Base-by-base conservation (phyloP, 805 yeast species). In the Schwanniomyces pseudopolymorphus region DNA sequence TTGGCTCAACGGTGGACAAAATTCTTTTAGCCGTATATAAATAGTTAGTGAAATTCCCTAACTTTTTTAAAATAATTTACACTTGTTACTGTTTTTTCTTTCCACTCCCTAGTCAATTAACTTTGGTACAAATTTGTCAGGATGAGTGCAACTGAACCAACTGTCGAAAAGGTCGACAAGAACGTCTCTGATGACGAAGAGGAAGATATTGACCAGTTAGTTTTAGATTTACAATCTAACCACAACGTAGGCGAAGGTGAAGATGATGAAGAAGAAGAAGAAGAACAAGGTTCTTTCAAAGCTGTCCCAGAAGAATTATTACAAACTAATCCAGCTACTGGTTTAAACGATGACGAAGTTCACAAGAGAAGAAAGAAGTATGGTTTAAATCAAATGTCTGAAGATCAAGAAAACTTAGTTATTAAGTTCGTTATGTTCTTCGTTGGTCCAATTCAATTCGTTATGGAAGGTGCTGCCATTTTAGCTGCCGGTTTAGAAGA, bases 401-500 rank as follows among this genome's bases (percentile, higher is more conserved):
- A 89, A 75, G 96, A 89, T 68, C 74, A 80, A 60, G 96, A 88
- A 75, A 86, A 85, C 77, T 56, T 86, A 71, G 56, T 88, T 51
- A 74, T 88, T 57, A 89, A 89, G 79, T 88, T 89, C 70, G 64
- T 85, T 63, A 80, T 81, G 86, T 89, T 88, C 81, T 89, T 89
- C 72, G 85, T 89, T 56, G 96, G 96, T 76, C 96, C 96, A 58
- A 89, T 89, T 70, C 96, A 89, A 78, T 89, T 89, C 84, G 96
- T 89, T 67, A 89, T 89, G 96, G 96, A 89, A 78, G 95, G 92
- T 65, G 96, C 96, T 64, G 96, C 96, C 60, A 81, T 89, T 56
- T 78, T 89, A 71, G 96, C 96, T 66, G 96, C 96, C 57, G 96
- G 96, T 84, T 80, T 89, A 63, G 89, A 89, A 77, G 97, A 91